phyloP scores from a whole-genome alignment of 1,139 yeast genomes.

The Kodamaea ohmeri region DNA sequence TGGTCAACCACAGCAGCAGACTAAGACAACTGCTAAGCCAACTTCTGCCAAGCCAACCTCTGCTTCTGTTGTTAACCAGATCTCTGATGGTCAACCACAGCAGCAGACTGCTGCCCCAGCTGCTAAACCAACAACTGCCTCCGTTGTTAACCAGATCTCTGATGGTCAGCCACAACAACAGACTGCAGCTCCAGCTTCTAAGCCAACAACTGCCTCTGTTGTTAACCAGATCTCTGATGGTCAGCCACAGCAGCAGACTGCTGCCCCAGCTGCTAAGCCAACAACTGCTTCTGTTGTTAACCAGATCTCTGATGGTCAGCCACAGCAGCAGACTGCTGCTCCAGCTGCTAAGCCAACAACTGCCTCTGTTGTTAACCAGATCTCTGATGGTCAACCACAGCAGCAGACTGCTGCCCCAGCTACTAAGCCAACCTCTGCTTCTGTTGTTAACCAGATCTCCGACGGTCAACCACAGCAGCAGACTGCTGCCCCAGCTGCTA shows the following conservation, averaged over 20 bases:
- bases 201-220: slow-evolving; percentile 25
- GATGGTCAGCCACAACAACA: slow-evolving; percentile 45
- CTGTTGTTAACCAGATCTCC: slow-evolving; percentile 50
- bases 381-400: slow-evolving; percentile 43
- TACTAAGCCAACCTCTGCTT: slow-evolving; percentile 29
- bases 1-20: slow-evolving; percentile 35
- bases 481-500: slow-evolving; percentile 43
- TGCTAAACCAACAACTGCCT: too few relatives aligned
- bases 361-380: slow-evolving; percentile 27
- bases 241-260: slow-evolving; percentile 30
- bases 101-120: slow-evolving; percentile 18
- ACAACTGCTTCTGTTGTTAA: slow-evolving; percentile 18
- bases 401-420: slow-evolving; percentile 31
- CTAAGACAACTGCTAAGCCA: slow-evolving; percentile 19
- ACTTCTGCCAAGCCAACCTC: slow-evolving; percentile 32
- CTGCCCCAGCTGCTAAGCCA: slow-evolving; percentile 18
- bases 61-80: slow-evolving; percentile 22
- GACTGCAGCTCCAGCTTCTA: slow-evolving; percentile 27
- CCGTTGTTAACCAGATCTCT: slow-evolving; percentile 31
- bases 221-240: slow-evolving; percentile 31
- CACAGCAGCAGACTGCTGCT: slow-evolving; percentile 20
- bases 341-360: slow-evolving; percentile 24
- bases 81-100: slow-evolving; percentile 19
- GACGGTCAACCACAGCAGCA: slow-evolving; percentile 53
- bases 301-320: slow-evolving; percentile 29